Evolutionary conservation across 176 grass and related monocot genomes (phyloP).

Genomic region (Aegilops bicornis): DNA sequence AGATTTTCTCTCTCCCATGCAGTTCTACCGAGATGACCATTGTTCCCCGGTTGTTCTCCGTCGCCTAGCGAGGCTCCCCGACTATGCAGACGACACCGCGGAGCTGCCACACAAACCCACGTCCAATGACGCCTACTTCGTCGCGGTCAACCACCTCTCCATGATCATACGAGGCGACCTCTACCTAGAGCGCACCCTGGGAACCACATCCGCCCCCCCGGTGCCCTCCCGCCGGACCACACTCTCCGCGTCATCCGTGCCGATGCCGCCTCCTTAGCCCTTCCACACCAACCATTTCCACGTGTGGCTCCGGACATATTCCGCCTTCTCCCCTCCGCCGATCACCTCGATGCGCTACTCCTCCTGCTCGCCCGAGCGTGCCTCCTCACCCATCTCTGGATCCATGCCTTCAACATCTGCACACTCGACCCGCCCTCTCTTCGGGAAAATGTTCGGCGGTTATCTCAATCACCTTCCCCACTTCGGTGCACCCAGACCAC

Average conservation of each 20-base stretch:
- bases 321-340: conserved; percentile 40
- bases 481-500: conserved; percentile 49
- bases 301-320: conserved; percentile 55
- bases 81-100: neutral
- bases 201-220: conserved; percentile 77
- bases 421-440: conserved; percentile 32
- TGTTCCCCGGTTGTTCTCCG: neutral
- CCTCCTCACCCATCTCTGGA: conserved; percentile 76
- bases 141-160: conserved; percentile 72
- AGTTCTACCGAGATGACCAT: no score
- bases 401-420: conserved; percentile 67
- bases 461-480: conserved; percentile 48
- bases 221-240: conserved; percentile 65
- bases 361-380: conserved; percentile 61
- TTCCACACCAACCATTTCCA: conserved; percentile 79
- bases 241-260: conserved; percentile 70
- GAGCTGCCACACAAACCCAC: conserved; percentile 25
- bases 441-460: no score
- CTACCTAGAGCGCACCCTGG: conserved; percentile 89
- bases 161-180: conserved; percentile 73
- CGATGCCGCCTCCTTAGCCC: conserved; percentile 52
- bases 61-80: conserved; percentile 5
- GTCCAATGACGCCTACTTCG: conserved; percentile 81
- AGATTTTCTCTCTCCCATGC: no score
- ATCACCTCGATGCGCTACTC: conserved; percentile 77